These are phyloP conservation scores for Coprinopsis cinerea DNA, from an alignment of 768 basidiomycete genomes.

Conservation along the genomic window DNA sequence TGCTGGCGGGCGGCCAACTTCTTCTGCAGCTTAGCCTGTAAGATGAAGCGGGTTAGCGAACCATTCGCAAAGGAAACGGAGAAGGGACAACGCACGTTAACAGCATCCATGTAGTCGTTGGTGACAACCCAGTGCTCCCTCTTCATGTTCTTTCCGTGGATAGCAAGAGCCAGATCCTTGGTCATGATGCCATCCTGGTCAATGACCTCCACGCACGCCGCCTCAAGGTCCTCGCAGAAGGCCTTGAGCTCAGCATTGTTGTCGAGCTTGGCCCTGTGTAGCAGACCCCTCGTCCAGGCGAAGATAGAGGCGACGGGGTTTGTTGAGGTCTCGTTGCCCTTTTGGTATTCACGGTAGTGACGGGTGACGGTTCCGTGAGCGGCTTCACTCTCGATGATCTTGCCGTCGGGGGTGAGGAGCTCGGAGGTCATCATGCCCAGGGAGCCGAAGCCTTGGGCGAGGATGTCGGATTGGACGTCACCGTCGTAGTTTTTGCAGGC, in stretches of 20 bases:
- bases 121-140: conserved; percentile 97
- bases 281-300: conserved; percentile 94
- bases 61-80: not conserved
- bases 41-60: conserved; percentile 4
- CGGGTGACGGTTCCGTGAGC: conserved; percentile 96
- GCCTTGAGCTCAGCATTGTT: conserved; percentile 62
- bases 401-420: conserved; percentile 90
- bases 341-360: conserved; percentile 96
- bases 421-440: conserved; percentile 99
- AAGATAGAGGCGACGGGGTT: conserved; percentile 99
- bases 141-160: conserved; percentile 87
- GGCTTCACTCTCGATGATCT: conserved; percentile 91
- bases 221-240: conserved; percentile 81
- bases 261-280: conserved; percentile 92
- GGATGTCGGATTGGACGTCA: conserved; percentile 86
- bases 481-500: conserved; percentile 79
- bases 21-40: conserved; percentile 38
- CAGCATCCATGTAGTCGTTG: conserved; percentile 88
- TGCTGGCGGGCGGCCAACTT: conserved; percentile 29
- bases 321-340: conserved; percentile 95
- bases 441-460: conserved; percentile 95
- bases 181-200: conserved; percentile 92
- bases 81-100: conserved; percentile 55
- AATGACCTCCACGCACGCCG: conserved; percentile 85
- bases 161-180: conserved; percentile 92